Evolutionary conservation across 768 basidiomycete genomes (phyloP).

Genomic region (Cytidiella melzeri): DNA sequence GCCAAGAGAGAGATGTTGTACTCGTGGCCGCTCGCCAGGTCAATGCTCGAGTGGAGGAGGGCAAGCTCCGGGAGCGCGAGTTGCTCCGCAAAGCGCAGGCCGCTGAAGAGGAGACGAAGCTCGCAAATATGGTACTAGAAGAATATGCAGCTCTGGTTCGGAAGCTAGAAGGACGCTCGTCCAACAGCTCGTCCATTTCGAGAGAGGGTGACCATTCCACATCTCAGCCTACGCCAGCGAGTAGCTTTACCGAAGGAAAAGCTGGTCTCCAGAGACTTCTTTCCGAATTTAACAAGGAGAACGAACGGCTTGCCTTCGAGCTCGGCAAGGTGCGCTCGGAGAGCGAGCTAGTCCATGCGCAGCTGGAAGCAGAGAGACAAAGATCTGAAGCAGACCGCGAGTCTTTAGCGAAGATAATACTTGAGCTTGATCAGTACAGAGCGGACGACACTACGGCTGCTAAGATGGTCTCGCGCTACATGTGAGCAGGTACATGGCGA

Average conservation of each 20-base stretch:
- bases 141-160: conserved; percentile 77
- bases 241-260: conserved; percentile 42
- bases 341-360: conserved; percentile 35
- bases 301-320: conserved; percentile 38
- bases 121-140: conserved; percentile 58
- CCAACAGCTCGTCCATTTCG: background rate
- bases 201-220: background rate
- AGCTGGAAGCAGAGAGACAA: conserved; percentile 41
- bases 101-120: conserved; percentile 51
- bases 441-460: conserved; percentile 71
- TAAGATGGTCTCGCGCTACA: conserved; percentile 81
- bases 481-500: conserved; percentile 40
- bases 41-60: conserved; percentile 50
- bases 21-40: conserved; percentile 49
- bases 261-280: conserved; percentile 42
- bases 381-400: conserved; percentile 35
- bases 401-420: conserved; percentile 39
- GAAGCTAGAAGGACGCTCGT: conserved; percentile 43
- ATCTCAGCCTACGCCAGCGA: conserved; percentile 15
- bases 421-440: conserved; percentile 48
- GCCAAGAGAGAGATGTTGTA: conserved; percentile 41
- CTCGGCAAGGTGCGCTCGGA: conserved; percentile 37
- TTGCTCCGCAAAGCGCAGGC: conserved; percentile 39
- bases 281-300: conserved; percentile 43
- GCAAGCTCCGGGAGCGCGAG: conserved; percentile 40